These are phyloP conservation scores for Thymus mandschuricus DNA, from an alignment of 257 asterid species.

Conservation along the genomic window DNA sequence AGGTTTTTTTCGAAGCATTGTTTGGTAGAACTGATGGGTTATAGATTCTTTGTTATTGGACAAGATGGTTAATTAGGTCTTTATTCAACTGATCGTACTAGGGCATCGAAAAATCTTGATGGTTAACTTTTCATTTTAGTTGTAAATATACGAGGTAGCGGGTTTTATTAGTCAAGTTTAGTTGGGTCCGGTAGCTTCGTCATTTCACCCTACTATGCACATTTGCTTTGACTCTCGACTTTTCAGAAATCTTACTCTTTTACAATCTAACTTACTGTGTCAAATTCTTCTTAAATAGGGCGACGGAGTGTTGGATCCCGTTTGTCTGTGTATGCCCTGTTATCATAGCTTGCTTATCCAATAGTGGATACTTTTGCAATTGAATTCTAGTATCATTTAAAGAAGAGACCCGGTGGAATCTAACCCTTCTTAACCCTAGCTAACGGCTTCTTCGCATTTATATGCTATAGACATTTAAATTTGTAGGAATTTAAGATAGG, in stretches of 20 bases:
- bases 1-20: neutral
- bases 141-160: neutral
- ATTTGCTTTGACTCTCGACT: conserved; percentile 7
- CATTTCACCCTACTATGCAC: neutral
- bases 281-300: too few relatives aligned
- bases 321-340: too few relatives aligned
- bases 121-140: neutral
- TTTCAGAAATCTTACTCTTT: neutral
- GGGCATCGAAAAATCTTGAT: neutral
- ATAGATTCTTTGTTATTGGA: neutral
- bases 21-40: conserved; percentile 12
- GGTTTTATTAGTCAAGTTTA: neutral
- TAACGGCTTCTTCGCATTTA: too few relatives aligned
- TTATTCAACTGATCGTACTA: conserved; percentile 1
- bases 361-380: too few relatives aligned
- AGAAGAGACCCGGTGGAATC: too few relatives aligned
- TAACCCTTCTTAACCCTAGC: too few relatives aligned
- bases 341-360: too few relatives aligned
- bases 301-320: too few relatives aligned
- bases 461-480: too few relatives aligned
- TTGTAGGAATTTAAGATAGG: too few relatives aligned
- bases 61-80: neutral
- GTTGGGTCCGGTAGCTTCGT: conserved; percentile 11
- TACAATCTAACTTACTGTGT: neutral
- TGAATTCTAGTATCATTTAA: too few relatives aligned